Conservation (phyloP, 2,329 filamentous ascomycete species). For the Ceratocystis ficicola region DNA sequence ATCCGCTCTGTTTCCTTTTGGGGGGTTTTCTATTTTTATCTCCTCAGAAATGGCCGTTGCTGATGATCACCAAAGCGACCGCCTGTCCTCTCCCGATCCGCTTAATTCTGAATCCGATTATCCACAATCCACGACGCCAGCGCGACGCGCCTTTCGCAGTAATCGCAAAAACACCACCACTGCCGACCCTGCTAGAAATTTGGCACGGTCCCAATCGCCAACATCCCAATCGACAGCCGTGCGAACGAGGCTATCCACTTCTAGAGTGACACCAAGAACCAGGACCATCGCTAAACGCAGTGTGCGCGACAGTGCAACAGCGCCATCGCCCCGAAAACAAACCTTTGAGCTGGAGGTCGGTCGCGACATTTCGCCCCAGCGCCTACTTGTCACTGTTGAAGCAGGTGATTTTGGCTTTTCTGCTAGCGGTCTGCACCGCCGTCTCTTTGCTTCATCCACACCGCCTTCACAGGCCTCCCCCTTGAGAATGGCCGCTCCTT, state of each 20-base stretch:
- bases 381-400: slow-evolving; percentile 44
- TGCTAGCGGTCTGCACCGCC: slow-evolving; percentile 30
- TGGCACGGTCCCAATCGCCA: neutral
- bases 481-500: neutral
- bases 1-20: neutral
- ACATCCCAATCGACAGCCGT: neutral
- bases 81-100: slow-evolving; percentile 21
- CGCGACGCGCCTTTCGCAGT: slow-evolving; percentile 16
- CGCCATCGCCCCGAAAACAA: slow-evolving; percentile 42
- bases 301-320: slow-evolving; percentile 18
- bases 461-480: slow-evolving; percentile 19
- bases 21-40: neutral
- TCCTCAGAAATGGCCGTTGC: slow-evolving; percentile 7
- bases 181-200: neutral
- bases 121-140: slow-evolving; percentile 1
- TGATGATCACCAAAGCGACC: neutral
- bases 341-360: slow-evolving; percentile 47
- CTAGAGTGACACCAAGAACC: no score
- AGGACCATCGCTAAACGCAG: neutral
- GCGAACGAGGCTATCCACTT: neutral
- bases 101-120: slow-evolving; percentile 20
- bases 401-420: slow-evolving; percentile 32
- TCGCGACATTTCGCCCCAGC: slow-evolving; percentile 38
- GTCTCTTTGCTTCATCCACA: slow-evolving; percentile 35
- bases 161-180: neutral